Conservation (phyloP, 2,329 filamentous ascomycete species). For the Colletotrichum agaves region DNA sequence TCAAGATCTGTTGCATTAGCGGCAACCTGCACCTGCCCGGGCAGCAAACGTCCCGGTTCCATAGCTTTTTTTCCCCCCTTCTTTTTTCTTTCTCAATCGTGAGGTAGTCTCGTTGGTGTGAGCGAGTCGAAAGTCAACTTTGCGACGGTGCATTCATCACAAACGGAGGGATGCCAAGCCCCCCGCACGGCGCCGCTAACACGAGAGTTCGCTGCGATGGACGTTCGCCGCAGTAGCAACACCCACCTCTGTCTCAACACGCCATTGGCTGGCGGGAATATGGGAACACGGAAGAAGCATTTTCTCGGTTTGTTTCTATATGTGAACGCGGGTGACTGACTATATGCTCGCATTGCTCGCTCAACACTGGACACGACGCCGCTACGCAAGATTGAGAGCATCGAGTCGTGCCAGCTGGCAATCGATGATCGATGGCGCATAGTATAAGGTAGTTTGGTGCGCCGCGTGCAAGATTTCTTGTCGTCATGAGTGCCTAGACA, state of each 20-base stretch:
- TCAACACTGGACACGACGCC: conserved; percentile 16
- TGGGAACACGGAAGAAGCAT: neutral
- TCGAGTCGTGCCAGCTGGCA: conserved; percentile 26
- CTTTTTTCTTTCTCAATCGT: too few species aligned
- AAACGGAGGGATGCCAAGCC: neutral
- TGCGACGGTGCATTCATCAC: neutral
- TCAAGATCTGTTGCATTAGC: conserved; percentile 33
- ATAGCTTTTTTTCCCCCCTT: too few species aligned
- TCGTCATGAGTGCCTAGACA: too few species aligned
- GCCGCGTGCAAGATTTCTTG: too few species aligned
- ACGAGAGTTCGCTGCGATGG: conserved; percentile 20
- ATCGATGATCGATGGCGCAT: neutral
- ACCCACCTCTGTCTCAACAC: neutral
- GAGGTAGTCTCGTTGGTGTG: too few species aligned
- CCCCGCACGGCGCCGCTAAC: conserved; percentile 22
- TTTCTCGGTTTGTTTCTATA: neutral
- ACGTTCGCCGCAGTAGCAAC: conserved; percentile 19
- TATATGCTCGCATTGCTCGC: conserved; percentile 26
- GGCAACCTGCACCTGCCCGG: neutral
- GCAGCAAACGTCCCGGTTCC: neutral
- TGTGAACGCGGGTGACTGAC: conserved; percentile 21
- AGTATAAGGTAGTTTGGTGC: neutral
- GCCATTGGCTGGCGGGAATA: conserved; percentile 23
- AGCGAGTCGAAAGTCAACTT: too few species aligned
- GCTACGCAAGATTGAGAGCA: neutral